Base-by-base conservation (phyloP, 2,329 filamentous ascomycete species). In the Monilinia fructicola region DNA sequence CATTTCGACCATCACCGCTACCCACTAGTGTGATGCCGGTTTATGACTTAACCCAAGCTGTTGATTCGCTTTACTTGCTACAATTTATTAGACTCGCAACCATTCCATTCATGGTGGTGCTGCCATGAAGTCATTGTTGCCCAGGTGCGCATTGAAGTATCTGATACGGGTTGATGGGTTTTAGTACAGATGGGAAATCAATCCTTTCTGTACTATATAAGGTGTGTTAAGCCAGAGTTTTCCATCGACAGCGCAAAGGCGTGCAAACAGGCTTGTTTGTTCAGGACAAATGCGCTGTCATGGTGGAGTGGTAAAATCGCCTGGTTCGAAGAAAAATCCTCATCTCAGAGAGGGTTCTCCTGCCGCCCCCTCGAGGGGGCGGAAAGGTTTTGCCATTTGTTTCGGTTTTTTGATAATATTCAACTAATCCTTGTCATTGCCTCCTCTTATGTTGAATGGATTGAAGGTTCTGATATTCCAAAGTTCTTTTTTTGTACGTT, bases 251-350 rank as follows among this genome's bases (percentile, higher is more conserved):
- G 42, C 21, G 40, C 28, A 60, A 48, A 60, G 56, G 56, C 56
- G 28, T 40, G 14, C 56, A 60, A 26, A 35, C n/a, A 50, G 12
- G 14, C 44, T 38, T 60, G 58, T 50, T 50, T 60, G 21, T 35
- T 50, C 58, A 38, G 58, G 44, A 23, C 58, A 35, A 60, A 48
- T 60, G 42, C 31, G 44, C 44, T 38, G 28, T 38, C 14, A 23
- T 60, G 21, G 42, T 60, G 44, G 56, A 60, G 42, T 60, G 28
- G 56, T 48, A n/a, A 59, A 16, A 10, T 50, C 21, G 56, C 56
- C 28, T 48, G 56, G 56, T 35, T 50, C 56, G 28, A 28, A 35
- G 40, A 59, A 55, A 38, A 35, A 38, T 23, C 56, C 56, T n/a
- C 46, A 50, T 50, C 12, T 50, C 56, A 28, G 11, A 44, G 56